Percentiles rank a stretch among this genome's conserved stretches.
These are phyloP conservation scores for Pistacia vera DNA, from an alignment of 345 rosid species.

Conservation along the genomic window DNA sequence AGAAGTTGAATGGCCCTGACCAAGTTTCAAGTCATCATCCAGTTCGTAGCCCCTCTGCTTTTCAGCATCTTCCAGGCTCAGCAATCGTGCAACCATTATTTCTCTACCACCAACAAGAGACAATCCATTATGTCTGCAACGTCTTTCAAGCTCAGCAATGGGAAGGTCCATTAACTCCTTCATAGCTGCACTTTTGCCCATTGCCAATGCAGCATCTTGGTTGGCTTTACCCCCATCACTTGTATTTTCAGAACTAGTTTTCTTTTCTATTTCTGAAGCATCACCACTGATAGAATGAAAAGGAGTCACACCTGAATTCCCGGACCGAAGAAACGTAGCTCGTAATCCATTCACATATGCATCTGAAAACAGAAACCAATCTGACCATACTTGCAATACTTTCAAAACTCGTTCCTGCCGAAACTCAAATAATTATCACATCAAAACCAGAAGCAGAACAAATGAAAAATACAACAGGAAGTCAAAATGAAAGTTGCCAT, in stretches of 20 bases:
- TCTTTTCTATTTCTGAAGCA: constrained; percentile 84
- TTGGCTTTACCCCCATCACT: constrained; percentile 48
- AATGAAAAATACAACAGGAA: constrained; percentile 10
- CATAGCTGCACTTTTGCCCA: constrained; percentile 92
- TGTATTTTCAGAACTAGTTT: constrained; percentile 44
- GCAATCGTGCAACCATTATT: constrained; percentile 89
- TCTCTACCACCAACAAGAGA: constrained; percentile 98
- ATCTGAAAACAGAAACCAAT: constrained; percentile 99
- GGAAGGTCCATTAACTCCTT: constrained; percentile 92
- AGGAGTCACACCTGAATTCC: constrained; percentile 79
- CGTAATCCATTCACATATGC: constrained; percentile 95
- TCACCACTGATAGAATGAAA: constrained; percentile 91
- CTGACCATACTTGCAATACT: constrained; percentile 98
- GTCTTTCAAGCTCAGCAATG: constrained; percentile 88
- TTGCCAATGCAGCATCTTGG: constrained; percentile 93
- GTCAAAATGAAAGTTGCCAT: constrained; percentile 4
- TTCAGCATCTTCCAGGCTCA: constrained; percentile 95
- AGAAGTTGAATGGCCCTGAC: constrained; percentile 54
- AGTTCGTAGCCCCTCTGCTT: constrained; percentile 82
- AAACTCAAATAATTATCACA: constrained; percentile 21
- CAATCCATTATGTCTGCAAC: constrained; percentile 96
- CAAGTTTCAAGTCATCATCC: constrained; percentile 69
- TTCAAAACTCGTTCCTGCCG: constrained; percentile 92
- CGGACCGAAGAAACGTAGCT: constrained; percentile 89
- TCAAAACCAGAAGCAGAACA: neutral